phyloP scores from a whole-genome alignment of 1,284 basidiomycete species.

The Vanrija sp. region DNA sequence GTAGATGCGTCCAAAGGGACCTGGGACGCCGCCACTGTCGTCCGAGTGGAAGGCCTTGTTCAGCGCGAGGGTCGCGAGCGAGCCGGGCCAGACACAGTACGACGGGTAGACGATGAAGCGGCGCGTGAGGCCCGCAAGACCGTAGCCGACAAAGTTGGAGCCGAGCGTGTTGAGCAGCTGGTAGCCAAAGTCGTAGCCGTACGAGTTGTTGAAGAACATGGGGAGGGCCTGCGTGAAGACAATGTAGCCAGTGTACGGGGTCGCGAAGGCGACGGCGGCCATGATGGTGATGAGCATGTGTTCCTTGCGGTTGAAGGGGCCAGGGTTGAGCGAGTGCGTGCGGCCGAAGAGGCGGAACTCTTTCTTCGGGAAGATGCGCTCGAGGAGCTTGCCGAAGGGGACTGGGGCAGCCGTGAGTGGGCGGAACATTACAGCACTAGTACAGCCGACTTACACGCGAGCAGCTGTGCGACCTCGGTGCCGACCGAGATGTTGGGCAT shows the following conservation, averaged over 20 bases:
- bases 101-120: conserved; percentile 53
- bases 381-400: conserved; percentile 23
- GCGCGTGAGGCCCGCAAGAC: conserved; percentile 52
- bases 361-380: background rate
- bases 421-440: background rate
- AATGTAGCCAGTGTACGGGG: conserved; percentile 47
- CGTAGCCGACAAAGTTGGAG: conserved; percentile 54
- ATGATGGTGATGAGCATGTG: conserved; percentile 48
- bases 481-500: conserved; percentile 28
- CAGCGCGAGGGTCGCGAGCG: conserved; percentile 52
- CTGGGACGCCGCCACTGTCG: conserved; percentile 43
- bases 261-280: conserved; percentile 45
- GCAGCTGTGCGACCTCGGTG: conserved; percentile 28
- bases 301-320: conserved; percentile 54
- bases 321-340: conserved; percentile 35
- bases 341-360: conserved; percentile 18
- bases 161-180: conserved; percentile 46
- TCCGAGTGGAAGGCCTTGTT: conserved; percentile 50
- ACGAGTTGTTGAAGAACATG: conserved; percentile 39
- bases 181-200: conserved; percentile 48
- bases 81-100: conserved; percentile 52
- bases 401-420: background rate
- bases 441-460: conserved; percentile 1
- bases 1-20: conserved; percentile 41
- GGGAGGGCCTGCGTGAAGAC: conserved; percentile 35